These are phyloP conservation scores for Teunomyces pallodes DNA, from an alignment of 805 yeast species.

Conservation along the genomic window DNA sequence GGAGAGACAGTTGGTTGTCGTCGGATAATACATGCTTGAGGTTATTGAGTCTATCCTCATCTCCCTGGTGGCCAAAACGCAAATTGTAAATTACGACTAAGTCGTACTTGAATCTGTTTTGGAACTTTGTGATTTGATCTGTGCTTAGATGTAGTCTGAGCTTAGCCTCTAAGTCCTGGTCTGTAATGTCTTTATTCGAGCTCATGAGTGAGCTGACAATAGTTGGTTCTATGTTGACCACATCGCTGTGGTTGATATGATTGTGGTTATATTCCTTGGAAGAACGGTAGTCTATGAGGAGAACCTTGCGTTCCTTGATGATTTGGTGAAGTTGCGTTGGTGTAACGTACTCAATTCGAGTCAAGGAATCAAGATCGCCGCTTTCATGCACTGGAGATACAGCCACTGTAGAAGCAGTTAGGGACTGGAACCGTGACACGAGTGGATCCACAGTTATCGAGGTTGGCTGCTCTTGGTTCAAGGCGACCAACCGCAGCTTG, in stretches of 20 bases:
- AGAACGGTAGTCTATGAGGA: conserved; percentile 74
- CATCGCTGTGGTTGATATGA: conserved; percentile 59
- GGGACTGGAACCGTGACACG: conserved; percentile 22
- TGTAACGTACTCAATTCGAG: conserved; percentile 14
- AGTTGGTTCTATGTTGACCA: conserved; percentile 74
- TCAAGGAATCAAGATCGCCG: not conserved
- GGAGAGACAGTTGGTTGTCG: conserved; percentile 32
- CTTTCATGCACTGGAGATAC: not conserved
- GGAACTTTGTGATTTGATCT: conserved; percentile 53
- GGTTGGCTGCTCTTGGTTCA: not conserved
- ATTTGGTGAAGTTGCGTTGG: conserved; percentile 16
- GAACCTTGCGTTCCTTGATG: conserved; percentile 21
- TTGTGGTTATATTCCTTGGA: conserved; percentile 55
- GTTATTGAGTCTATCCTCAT: conserved; percentile 27
- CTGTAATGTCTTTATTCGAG: conserved; percentile 44
- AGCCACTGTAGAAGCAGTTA: conserved; percentile 6
- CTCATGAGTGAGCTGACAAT: conserved; percentile 15
- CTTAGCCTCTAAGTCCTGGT: conserved; percentile 63
- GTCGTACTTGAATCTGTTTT: conserved; percentile 53
- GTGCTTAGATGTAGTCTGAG: conserved; percentile 57
- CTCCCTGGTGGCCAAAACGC: conserved; percentile 29
- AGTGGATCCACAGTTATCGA: conserved; percentile 17
- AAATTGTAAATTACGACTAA: conserved; percentile 65
- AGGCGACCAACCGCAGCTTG: not conserved
- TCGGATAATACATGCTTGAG: conserved; percentile 37